A percentile compares a stretch with the other conserved stretches of the same genome.
phyloP scores from a whole-genome alignment of 2,329 filamentous ascomycete genomes.

The Ophiostoma populinum region DNA sequence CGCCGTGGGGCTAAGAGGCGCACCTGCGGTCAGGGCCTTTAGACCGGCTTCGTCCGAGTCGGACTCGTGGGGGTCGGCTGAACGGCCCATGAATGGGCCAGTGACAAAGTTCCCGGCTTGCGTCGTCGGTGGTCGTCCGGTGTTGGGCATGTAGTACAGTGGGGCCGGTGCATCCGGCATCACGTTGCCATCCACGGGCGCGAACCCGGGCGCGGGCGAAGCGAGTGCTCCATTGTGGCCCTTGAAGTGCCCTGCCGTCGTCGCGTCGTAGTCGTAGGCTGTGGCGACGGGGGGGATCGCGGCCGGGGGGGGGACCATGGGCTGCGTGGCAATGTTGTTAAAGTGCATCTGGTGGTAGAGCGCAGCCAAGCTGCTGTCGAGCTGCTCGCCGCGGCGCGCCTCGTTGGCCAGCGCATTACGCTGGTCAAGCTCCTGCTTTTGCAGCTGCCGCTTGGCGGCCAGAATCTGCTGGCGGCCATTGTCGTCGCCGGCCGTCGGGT shows the following conservation, averaged over 20 bases:
- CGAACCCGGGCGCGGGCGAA: no score
- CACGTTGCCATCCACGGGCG: no score
- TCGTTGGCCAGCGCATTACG: conserved; percentile 31
- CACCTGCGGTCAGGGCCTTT: conserved; percentile 41
- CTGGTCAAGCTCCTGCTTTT: conserved; percentile 32
- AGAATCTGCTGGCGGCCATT: conserved; percentile 34
- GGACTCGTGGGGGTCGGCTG: conserved; percentile 25
- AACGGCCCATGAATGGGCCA: conserved; percentile 33
- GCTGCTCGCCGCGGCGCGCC: conserved; percentile 26
- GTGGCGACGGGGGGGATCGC: no score
- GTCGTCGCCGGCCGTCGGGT: conserved; percentile 43
- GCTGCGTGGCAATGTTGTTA: no score
- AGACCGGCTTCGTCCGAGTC: conserved; percentile 45
- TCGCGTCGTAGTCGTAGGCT: no score
- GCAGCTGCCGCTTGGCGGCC: conserved; percentile 38
- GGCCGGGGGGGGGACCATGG: no score
- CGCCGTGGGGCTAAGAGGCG: conserved; percentile 62
- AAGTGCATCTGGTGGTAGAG: no score
- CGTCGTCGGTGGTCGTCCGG: conserved; percentile 14
- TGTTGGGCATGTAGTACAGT: no score
- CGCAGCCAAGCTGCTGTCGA: conserved; percentile 13
- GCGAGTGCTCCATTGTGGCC: no score
- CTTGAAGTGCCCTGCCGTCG: no score
- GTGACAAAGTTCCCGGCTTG: conserved; percentile 36
- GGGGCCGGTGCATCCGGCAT: no score